Percentiles rank a stretch among this genome's conserved stretches.
Evolutionary conservation across 1,284 basidiomycete genomes (phyloP).

Genomic region (Volvariella surrecta): DNA sequence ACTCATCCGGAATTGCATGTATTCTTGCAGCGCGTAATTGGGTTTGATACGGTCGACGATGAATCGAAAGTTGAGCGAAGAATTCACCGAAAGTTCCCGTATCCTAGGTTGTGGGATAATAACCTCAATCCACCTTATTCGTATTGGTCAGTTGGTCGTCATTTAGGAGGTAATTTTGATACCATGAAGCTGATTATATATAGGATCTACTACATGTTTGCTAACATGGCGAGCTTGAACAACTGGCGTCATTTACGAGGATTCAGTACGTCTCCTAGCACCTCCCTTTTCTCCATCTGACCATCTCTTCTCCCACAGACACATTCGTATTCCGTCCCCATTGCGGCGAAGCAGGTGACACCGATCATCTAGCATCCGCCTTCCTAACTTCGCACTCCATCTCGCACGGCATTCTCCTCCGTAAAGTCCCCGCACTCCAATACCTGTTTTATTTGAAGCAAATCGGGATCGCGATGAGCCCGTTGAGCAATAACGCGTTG

Average conservation of each 20-base stretch:
- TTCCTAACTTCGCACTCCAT: slow-evolving; percentile 98
- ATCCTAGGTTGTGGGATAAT: slow-evolving; percentile 86
- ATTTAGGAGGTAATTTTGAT: slow-evolving; percentile 1
- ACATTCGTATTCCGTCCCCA: slow-evolving; percentile 98
- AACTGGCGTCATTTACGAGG: slow-evolving; percentile 84
- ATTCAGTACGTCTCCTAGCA: slow-evolving; percentile 64
- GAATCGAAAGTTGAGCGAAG: slow-evolving; percentile 93
- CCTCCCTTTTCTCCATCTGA: not conserved
- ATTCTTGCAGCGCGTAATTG: slow-evolving; percentile 92
- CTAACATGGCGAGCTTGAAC: slow-evolving; percentile 93
- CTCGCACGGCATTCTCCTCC: slow-evolving; percentile 94
- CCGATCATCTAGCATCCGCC: slow-evolving; percentile 93
- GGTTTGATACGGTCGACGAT: slow-evolving; percentile 97
- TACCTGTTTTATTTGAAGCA: slow-evolving; percentile 96
- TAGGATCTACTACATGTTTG: slow-evolving; percentile 97
- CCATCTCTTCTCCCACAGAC: slow-evolving; percentile 34
- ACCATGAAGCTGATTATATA: not conserved
- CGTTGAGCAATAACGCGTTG: slow-evolving; percentile 94
- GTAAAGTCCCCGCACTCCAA: slow-evolving; percentile 92
- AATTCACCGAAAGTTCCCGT: slow-evolving; percentile 94
- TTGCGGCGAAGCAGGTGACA: slow-evolving; percentile 96
- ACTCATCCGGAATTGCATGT: slow-evolving; percentile 93
- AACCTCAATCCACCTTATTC: slow-evolving; percentile 89
- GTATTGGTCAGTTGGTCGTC: slow-evolving; percentile 61
- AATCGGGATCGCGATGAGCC: slow-evolving; percentile 97